Evolutionary conservation across 495 filamentous ascomycete genomes (phyloP), one percentile per base, ranked within the genome.

Genomic region (Penicillium subrubescens): DNA sequence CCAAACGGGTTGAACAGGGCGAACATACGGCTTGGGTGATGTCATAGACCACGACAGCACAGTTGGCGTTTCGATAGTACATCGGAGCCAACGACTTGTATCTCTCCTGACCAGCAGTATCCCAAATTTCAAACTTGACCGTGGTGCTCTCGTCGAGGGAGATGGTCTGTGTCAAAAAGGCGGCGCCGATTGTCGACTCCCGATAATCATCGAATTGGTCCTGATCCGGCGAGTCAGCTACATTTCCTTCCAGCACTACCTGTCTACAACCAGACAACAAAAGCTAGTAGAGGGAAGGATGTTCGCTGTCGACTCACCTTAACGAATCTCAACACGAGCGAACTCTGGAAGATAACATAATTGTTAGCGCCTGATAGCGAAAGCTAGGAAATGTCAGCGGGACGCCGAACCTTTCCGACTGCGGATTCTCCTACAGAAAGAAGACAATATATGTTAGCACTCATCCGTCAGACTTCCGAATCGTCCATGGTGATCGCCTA

Each of bases 191-290:
- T 50, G 95, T 99, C 44, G 93, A 97, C 86, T 99, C 95, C 78
- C 95, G 87, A 82, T 97, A 99, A 75, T 96, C 95, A 83, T 99
- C 95, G 79, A 99, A 99, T 95, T 99, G 95, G 77, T 99, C 95
- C 94, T 97, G 67, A 64, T 57, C 5, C 39, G 44, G 33, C 33
- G 8, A 1, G 55, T 72, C 31, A 77, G 53, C 44, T 34, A 31
- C 23, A 52, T 25, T 5, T 21, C 29, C 17, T 8, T 48, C 19
- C 23, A n/a, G 33, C 17, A 23, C n/a, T 39, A 19, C 15, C 19
- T 19, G 44, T 33, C 19, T 53, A 12, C 53, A 31, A 17, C 33
- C 33, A 4, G 2, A 8, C 3, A 27, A 27, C 31, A 11, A 15
- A n/a, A n/a, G 15, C n/a, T 33, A 8, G 57, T 29, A 50, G n/a